Evolutionary conservation across 179 eudicot species (phyloP), one percentile per base, ranked within the genome.

Genomic region (Drosera spatulata): DNA sequence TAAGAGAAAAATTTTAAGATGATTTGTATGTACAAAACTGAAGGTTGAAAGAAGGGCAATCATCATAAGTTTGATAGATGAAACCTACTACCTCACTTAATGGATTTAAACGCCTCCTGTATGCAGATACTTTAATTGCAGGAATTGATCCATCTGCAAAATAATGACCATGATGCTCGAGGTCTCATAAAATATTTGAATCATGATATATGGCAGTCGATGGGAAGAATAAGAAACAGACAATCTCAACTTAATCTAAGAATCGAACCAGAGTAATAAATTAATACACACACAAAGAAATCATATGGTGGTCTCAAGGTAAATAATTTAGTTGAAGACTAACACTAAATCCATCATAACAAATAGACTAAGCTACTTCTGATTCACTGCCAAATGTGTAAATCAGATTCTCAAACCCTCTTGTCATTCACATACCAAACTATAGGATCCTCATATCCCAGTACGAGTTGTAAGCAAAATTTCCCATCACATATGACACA

Each of bases 111-210:
- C 98, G 96, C 61, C 75, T 77, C 72, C 87, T 79, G 66, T 91
- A 91, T 41, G 98, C 75, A 4, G 95, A 69, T 59, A 88, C 61
- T 74, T 91, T 91, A 62, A 91, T 79, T 40, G 93, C 91, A 40
- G 98, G 98, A 74, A 91, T 85, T 45, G 96, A 79, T 53, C 98
- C 98, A 79, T 91, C 98, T 88, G 69, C 41, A 56, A 37, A 8
- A 56, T 14, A 52, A 52, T 2, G 55, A 56, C 13, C 39, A 38
- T 10, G 41, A 41, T n/a, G 9, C 10, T 5, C 3, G 10, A 38
- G 7, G 42, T 8, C 7, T 11, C 0, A 55, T 42, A 4, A 63
- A 61, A 10, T 7, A 49, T 41, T 42, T 39, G 55, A 37, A 49
- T 43, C 45, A 43, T 9, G 47, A 37, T 5, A 12, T 39, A 61